Evolutionary conservation across 106 monocot genomes (phyloP), one percentile per base, ranked within the genome.

Genomic region (Gastrodia elata): DNA sequence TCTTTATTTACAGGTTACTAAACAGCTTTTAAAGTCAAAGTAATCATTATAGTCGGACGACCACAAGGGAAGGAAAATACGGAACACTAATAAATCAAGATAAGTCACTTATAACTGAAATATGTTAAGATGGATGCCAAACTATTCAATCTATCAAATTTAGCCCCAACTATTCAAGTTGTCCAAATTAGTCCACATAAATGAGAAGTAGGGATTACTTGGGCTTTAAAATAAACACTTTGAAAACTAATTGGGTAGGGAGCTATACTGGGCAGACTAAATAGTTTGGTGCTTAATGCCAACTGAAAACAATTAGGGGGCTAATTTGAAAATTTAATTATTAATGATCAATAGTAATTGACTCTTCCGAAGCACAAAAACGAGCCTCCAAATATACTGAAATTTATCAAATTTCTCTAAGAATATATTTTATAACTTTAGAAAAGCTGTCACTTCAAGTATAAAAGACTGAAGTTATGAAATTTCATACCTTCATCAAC

Each of bases 401-500:
- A 67, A 67, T 38, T 8, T 1, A 20, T 14, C 4, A 13, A 18
- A 14, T 67, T 38, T 11, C 7, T 18, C 36, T n/a, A 67, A 61
- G 20, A 38, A 74, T 74, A 6, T 16, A 61, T 22, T 0, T 39
- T 35, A 61, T 61, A 74, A 55, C 16, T 61, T 41, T 26, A 26
- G 27, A 9, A 14, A 39, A 74, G 20, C 20, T 37, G 30, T 3
- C 20, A 13, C 25, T 7, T 11, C 1, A 26, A 28, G 16, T 22
- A 48, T 39, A 38, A 38, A 7, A 37, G 5, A 37, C 26, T 38
- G 10, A 75, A 42, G 49, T 13, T 16, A 81, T 32, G 13, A 68
- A n/a, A 8, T 22, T 32, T 8, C 38, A 36, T 75, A 89, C 96
- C 96, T 90, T 97, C 86, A 78, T 84, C 84, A 64, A 88, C 80